Percentiles rank a stretch among this genome's conserved stretches.
phyloP scores from a whole-genome alignment of 202 grass and related monocot genomes.

The Cymbopogon flexuosus region DNA sequence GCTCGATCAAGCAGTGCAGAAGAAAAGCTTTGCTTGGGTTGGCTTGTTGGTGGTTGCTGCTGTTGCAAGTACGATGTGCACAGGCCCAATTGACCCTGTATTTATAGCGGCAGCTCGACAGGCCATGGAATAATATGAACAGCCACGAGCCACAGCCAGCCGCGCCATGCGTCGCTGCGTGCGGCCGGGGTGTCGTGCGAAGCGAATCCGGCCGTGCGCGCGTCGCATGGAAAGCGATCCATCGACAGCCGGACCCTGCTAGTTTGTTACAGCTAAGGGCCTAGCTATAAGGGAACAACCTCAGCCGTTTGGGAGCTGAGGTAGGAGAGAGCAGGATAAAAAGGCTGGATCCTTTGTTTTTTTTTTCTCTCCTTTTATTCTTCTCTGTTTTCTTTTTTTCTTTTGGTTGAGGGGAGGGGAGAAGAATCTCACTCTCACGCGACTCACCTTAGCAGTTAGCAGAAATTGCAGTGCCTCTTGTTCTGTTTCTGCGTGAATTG shows the following conservation, averaged over 20 bases:
- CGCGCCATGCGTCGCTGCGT: slow-evolving; percentile 33
- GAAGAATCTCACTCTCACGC: not conserved
- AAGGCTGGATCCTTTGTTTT: slow-evolving; percentile 39
- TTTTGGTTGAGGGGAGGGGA: not conserved
- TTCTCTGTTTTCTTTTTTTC: not conserved
- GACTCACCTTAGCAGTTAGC: not conserved
- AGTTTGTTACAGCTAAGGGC: not conserved
- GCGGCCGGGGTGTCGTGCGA: not conserved
- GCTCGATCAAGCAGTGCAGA: not conserved
- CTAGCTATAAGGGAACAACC: not conserved
- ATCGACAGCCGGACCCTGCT: not conserved
- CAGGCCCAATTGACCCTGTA: slow-evolving; percentile 46
- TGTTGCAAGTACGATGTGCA: slow-evolving; percentile 38
- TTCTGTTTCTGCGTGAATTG: not conserved
- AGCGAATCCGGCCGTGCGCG: slow-evolving; percentile 25
- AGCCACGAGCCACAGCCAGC: no score
- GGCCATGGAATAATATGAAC: slow-evolving; percentile 7
- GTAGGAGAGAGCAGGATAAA: slow-evolving; percentile 25
- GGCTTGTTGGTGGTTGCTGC: not conserved
- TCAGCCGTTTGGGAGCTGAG: not conserved
- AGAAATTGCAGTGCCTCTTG: not conserved
- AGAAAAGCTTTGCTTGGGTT: not conserved
- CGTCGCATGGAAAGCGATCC: slow-evolving; percentile 31
- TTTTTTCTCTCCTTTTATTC: not conserved
- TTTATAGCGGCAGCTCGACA: slow-evolving; percentile 48